Evolutionary conservation across 768 basidiomycete genomes (phyloP).

Genomic region (Kondoa malvinella): DNA sequence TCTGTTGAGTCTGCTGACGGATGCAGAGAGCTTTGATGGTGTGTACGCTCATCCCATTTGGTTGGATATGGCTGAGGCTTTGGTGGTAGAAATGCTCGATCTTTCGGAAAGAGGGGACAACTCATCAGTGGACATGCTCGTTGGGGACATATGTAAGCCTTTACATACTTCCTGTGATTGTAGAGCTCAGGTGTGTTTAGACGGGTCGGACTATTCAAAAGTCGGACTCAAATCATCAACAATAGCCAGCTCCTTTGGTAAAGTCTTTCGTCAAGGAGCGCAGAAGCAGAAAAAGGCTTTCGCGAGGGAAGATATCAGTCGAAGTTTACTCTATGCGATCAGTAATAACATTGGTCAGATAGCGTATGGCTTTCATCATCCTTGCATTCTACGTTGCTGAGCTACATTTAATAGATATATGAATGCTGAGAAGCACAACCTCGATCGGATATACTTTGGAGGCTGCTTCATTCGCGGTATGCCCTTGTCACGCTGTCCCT

Average conservation of each 20-base stretch:
- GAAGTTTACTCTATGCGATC: slow-evolving; percentile 82
- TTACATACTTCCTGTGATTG: neutral
- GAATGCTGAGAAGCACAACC: slow-evolving; percentile 96
- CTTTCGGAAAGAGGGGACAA: slow-evolving; percentile 91
- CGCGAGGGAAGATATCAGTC: slow-evolving; percentile 80
- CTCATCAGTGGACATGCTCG: slow-evolving; percentile 87
- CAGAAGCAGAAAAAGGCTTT: slow-evolving; percentile 63
- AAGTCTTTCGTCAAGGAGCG: slow-evolving; percentile 82
- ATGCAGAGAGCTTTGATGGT: slow-evolving; percentile 91
- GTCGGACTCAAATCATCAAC: slow-evolving; percentile 93
- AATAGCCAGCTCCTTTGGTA: slow-evolving; percentile 96
- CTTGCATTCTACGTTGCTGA: slow-evolving; percentile 20
- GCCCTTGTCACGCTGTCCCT: slow-evolving; percentile 39
- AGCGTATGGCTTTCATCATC: slow-evolving; percentile 55
- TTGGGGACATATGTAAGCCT: slow-evolving; percentile 83
- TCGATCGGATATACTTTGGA: slow-evolving; percentile 96
- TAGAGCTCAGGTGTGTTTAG: neutral
- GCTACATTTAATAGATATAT: slow-evolving; percentile 51
- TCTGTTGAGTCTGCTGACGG: slow-evolving; percentile 78
- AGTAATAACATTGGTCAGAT: slow-evolving; percentile 99
- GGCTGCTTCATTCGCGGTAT: slow-evolving; percentile 77
- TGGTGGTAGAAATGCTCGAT: slow-evolving; percentile 89
- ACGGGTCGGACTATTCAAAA: slow-evolving; percentile 76
- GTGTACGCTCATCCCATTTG: slow-evolving; percentile 33
- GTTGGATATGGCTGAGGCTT: neutral